Evolutionary conservation across 2,329 filamentous ascomycete species (phyloP).

Genomic region (Dactylonectria macrodidyma): DNA sequence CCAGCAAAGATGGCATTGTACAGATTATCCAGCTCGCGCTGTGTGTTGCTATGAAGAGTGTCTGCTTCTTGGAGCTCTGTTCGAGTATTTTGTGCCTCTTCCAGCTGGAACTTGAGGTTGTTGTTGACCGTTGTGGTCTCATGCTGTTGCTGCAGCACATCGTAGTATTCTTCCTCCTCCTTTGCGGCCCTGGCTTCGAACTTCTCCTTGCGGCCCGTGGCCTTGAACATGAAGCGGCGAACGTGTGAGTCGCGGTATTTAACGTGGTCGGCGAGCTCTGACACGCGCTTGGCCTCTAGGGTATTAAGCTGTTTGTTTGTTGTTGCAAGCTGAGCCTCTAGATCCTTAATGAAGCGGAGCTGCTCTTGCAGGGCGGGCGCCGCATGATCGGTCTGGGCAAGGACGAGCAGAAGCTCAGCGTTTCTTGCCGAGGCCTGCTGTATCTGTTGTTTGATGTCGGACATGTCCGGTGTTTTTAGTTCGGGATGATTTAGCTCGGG

Average conservation of each 20-base stretch:
- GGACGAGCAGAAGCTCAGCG: constrained; percentile 55
- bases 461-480: background rate
- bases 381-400: constrained; percentile 65
- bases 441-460: background rate
- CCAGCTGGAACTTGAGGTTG: constrained; percentile 56
- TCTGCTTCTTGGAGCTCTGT: constrained; percentile 54
- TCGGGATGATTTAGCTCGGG: background rate
- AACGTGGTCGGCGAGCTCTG: constrained; percentile 65
- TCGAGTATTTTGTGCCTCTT: constrained; percentile 55
- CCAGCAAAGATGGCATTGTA: constrained; percentile 67
- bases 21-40: constrained; percentile 62
- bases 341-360: constrained; percentile 59
- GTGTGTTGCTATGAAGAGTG: constrained; percentile 55
- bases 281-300: constrained; percentile 57
- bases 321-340: constrained; percentile 56
- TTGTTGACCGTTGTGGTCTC: constrained; percentile 59
- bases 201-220: constrained; percentile 59
- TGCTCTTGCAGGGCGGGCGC: constrained; percentile 61
- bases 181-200: constrained; percentile 60
- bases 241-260: constrained; percentile 66
- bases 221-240: constrained; percentile 65
- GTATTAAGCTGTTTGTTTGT: constrained; percentile 53
- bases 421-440: background rate
- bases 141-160: constrained; percentile 63
- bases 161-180: constrained; percentile 69